These are phyloP conservation scores for Anisogramma anomala DNA, from an alignment of 2,329 filamentous ascomycete species.

Conservation along the genomic window DNA sequence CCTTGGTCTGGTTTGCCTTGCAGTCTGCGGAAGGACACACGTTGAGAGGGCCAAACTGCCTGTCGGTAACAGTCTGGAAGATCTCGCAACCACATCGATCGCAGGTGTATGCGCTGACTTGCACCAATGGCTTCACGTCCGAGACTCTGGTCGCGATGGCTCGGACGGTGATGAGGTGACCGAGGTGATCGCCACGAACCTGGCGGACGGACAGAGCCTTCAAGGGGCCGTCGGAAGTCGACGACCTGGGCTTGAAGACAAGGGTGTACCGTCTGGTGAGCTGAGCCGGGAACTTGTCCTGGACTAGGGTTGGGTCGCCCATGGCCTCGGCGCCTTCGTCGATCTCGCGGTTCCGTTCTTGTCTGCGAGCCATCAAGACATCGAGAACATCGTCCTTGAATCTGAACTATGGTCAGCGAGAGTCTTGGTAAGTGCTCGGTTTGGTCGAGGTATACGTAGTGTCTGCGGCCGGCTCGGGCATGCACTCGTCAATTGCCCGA, in stretches of 20 bases:
- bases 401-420: conserved; percentile 33
- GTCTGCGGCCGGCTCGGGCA: conserved; percentile 69
- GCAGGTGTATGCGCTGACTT: conserved; percentile 95
- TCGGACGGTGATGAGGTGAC: conserved; percentile 83
- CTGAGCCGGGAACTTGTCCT: conserved; percentile 79
- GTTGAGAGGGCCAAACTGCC: conserved; percentile 77
- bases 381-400: conserved; percentile 98
- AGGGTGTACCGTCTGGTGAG: conserved; percentile 89
- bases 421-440: background rate
- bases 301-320: conserved; percentile 51
- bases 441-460: conserved; percentile 47
- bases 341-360: conserved; percentile 72
- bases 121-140: conserved; percentile 94
- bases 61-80: conserved; percentile 88
- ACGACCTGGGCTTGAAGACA: conserved; percentile 86
- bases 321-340: conserved; percentile 53
- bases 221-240: conserved; percentile 49
- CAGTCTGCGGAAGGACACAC: conserved; percentile 88
- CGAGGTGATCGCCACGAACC: conserved; percentile 84
- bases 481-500: conserved; percentile 71
- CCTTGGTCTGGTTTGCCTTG: conserved; percentile 79
- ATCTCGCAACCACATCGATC: conserved; percentile 94
- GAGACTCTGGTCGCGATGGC: conserved; percentile 93
- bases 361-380: conserved; percentile 86
- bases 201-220: conserved; percentile 80